Conservation (phyloP, 768 basidiomycete genomes). For the Auriscalpium orientale region DNA sequence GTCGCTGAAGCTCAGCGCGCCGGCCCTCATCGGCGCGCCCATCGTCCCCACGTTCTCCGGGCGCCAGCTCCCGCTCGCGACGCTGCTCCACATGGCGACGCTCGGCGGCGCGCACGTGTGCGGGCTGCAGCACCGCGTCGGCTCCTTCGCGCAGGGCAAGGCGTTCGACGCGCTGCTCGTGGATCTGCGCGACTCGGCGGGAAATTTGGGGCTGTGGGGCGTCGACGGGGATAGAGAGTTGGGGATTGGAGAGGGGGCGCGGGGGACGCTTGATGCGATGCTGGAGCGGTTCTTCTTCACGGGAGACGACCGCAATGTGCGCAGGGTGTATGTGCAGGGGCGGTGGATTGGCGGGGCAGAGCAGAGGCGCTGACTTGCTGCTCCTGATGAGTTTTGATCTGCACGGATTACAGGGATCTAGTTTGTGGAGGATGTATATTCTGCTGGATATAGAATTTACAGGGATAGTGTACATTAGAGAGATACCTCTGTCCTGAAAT, state of each 20-base stretch:
- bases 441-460: constrained; percentile 2
- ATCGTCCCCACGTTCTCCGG: constrained; percentile 33
- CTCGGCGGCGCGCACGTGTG: constrained; percentile 86
- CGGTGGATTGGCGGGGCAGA: constrained; percentile 63
- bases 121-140: constrained; percentile 55
- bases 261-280: constrained; percentile 40
- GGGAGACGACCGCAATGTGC: constrained; percentile 82
- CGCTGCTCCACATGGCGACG: constrained; percentile 86
- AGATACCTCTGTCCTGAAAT: constrained; percentile 24
- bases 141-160: constrained; percentile 75
- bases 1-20: no score
- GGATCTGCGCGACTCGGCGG: constrained; percentile 42
- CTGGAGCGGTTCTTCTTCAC: constrained; percentile 84
- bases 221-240: constrained; percentile 27
- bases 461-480: background rate
- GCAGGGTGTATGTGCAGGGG: constrained; percentile 80
- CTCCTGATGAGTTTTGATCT: background rate
- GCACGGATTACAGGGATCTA: no score
- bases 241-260: constrained; percentile 13
- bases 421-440: background rate
- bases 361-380: constrained; percentile 5
- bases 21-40: background rate
- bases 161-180: constrained; percentile 87
- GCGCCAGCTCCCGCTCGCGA: constrained; percentile 62
- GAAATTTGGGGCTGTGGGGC: constrained; percentile 53